Base-by-base conservation (phyloP, 768 basidiomycete species). In the Pluteus cervinus region DNA sequence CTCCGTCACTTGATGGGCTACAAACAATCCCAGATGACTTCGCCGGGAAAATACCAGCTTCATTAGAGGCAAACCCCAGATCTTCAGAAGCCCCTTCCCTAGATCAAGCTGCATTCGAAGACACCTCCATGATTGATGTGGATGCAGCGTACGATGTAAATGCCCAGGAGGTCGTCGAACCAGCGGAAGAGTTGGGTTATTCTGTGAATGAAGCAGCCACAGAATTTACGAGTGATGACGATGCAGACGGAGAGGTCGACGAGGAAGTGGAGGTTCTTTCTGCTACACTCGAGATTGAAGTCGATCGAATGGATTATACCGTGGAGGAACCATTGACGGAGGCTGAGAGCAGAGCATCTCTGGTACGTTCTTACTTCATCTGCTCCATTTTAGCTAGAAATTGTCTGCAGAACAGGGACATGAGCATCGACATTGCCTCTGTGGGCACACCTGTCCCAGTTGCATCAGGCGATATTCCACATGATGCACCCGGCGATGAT, bases 291-390 rank as follows among this genome's bases (percentile, higher is more conserved):
- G 14, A 23, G 14, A 14, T 30, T 17, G 29, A 3, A 24, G 22
- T 23, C 31, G 29, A 17, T 16, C 16, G 36, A 16, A 23, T 26
- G 7, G 16, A 34, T 3, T 57, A 57, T 41, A 37, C 43, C 28
- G 52, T 65, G 8, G 63, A 65, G 40, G 67, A 64, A 47, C 44
- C 54, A 7, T 26, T 45, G 21, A 54, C 50, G 4, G 43, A 35
- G 16, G 49, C 48, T 1, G 60, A 65, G 29, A 58, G 49, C 10
- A 45, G 56, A 16, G 36, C 41, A 12, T 60, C 54, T 9, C 56
- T 50, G 56, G 66, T 67, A 42, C 32, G 59, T 49, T 15, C 28
- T 41, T 32, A 17, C 16, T 24, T 22, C 8, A 7, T 23, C 7
- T 6, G 8, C 40, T n/a, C 5, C 18, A 5, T 24, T 18, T 33